A percentile compares a stretch with the other conserved stretches of the same genome.
Evolutionary conservation across 1,139 yeast species (phyloP).

Genomic region (Yamadazyma jaroonii): DNA sequence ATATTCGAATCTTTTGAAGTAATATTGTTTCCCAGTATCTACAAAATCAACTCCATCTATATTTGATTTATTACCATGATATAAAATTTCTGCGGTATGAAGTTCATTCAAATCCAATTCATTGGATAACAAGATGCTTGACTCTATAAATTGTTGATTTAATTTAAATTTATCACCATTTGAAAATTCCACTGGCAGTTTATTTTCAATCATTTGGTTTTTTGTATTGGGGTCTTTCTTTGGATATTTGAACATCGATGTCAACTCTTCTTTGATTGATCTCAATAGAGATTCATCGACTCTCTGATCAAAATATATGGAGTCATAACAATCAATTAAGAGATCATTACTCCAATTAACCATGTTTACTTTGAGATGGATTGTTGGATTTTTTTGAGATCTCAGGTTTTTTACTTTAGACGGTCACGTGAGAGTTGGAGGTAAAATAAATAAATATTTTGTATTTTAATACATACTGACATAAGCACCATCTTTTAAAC

Average conservation of each 20-base stretch:
- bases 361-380: conserved; percentile 4
- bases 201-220: conserved; percentile 43
- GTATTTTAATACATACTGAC: conserved; percentile 4
- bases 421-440: background rate
- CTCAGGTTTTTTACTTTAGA: background rate
- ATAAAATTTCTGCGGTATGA: conserved; percentile 35
- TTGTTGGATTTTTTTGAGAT: conserved; percentile 2
- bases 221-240: conserved; percentile 54
- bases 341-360: conserved; percentile 33
- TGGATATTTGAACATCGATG: conserved; percentile 47
- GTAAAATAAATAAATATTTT: background rate
- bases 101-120: conserved; percentile 39
- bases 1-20: conserved; percentile 65
- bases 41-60: conserved; percentile 51
- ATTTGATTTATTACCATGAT: conserved; percentile 39
- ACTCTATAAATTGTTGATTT: conserved; percentile 55
- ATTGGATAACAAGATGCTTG: conserved; percentile 56
- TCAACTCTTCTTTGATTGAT: conserved; percentile 46
- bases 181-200: conserved; percentile 49
- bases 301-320: conserved; percentile 27
- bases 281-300: conserved; percentile 23
- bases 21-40: conserved; percentile 72
- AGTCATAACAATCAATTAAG: conserved; percentile 36
- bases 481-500: conserved; percentile 22
- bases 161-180: conserved; percentile 62